Percentiles rank a stretch among this genome's conserved stretches.
phyloP scores from a whole-genome alignment of 2,329 filamentous ascomycete species.

The Cercospora berteroae region DNA sequence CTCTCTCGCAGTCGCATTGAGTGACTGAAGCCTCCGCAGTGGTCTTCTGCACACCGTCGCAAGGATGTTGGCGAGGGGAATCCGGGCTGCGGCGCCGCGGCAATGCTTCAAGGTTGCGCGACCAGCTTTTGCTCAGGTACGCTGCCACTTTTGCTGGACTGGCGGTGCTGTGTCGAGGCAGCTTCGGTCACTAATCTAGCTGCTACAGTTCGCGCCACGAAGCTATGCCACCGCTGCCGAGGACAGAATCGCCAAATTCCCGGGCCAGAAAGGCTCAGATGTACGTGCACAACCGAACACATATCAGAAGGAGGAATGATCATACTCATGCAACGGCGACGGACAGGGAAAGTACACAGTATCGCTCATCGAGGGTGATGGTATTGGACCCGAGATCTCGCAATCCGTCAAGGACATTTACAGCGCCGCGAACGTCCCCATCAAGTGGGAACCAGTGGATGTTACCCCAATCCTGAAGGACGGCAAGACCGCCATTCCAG shows the following conservation, averaged over 20 bases:
- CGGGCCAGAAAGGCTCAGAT: conserved; percentile 82
- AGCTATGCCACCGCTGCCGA: conserved; percentile 46
- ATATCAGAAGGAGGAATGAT: background rate
- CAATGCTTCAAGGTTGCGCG: conserved; percentile 21
- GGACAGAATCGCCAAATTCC: conserved; percentile 86
- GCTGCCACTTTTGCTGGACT: conserved; percentile 2
- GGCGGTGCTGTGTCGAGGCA: background rate
- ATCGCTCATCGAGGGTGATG: conserved; percentile 96
- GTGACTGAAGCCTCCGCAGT: conserved; percentile 3
- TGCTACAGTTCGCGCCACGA: conserved; percentile 21
- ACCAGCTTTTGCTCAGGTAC: conserved; percentile 25
- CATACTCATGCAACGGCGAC: conserved; percentile 14
- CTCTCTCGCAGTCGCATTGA: conserved; percentile 7
- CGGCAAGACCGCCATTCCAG: conserved; percentile 91
- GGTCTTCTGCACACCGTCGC: conserved; percentile 4
- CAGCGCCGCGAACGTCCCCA: conserved; percentile 88
- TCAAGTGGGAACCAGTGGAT: conserved; percentile 96
- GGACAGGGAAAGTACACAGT: conserved; percentile 88
- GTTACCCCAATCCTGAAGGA: conserved; percentile 92
- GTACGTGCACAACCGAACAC: conserved; percentile 53
- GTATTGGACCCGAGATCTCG: conserved; percentile 93
- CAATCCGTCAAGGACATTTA: conserved; percentile 99
- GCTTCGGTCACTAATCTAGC: conserved; percentile 6
- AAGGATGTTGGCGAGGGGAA: conserved; percentile 23
- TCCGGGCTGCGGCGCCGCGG: conserved; percentile 20